A percentile compares a stretch with the other conserved stretches of the same genome.
Evolutionary conservation across 208 protist species (phyloP).

Genomic region (Trypanosomatidae sp.): DNA sequence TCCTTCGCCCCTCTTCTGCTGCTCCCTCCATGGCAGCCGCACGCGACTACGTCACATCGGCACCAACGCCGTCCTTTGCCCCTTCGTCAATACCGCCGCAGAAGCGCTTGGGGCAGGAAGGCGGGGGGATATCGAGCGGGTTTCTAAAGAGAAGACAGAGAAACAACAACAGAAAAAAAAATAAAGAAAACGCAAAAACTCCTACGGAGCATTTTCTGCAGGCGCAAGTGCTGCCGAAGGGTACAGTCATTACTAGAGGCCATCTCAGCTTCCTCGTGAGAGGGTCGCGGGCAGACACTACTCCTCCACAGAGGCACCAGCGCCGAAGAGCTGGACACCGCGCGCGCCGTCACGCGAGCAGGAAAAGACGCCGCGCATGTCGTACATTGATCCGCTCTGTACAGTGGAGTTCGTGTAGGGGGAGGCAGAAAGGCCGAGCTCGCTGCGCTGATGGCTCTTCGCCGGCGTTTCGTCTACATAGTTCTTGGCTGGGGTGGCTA

Average conservation of each 20-base stretch:
- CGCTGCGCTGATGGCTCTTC: slow-evolving; percentile 41
- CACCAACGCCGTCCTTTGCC: neutral
- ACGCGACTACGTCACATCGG: neutral
- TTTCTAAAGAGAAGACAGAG: neutral
- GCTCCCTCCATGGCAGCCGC: neutral
- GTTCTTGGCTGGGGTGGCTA: slow-evolving; percentile 46
- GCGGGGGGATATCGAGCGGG: neutral
- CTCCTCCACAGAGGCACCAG: slow-evolving; percentile 29
- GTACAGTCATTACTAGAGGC: neutral
- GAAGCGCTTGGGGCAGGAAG: neutral
- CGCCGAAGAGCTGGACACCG: slow-evolving; percentile 27
- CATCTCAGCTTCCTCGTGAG: neutral
- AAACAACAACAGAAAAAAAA: neutral
- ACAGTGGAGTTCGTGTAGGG: slow-evolving; percentile 29
- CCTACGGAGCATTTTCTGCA: neutral
- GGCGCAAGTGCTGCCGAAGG: neutral
- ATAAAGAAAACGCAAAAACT: neutral
- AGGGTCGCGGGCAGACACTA: neutral
- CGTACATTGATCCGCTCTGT: slow-evolving; percentile 33
- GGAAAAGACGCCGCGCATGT: slow-evolving; percentile 30
- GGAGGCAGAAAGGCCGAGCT: slow-evolving; percentile 46
- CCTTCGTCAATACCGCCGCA: no score
- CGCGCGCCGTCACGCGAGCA: slow-evolving; percentile 21
- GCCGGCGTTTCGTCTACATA: slow-evolving; percentile 47
- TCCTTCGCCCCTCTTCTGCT: neutral